These are phyloP conservation scores for Capsaspora owczarzaki DNA, from an alignment of 78 protist species.

Conservation along the genomic window DNA sequence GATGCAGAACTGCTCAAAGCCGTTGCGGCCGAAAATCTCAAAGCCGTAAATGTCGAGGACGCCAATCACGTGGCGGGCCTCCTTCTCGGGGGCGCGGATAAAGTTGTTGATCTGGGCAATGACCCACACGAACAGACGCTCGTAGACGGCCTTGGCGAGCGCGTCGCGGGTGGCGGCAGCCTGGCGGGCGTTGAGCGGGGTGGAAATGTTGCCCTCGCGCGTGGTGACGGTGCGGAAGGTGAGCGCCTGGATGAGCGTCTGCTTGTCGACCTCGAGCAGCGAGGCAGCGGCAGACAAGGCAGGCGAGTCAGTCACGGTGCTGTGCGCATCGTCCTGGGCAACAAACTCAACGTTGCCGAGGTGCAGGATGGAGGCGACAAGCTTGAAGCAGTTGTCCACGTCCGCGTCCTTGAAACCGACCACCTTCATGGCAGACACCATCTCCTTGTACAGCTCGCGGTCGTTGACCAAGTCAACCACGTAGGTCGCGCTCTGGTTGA, in stretches of 20 bases:
- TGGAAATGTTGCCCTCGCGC: not conserved
- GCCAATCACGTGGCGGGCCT: constrained; percentile 46
- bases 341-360: constrained; percentile 48
- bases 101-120: constrained; percentile 54
- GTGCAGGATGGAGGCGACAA: constrained; percentile 48
- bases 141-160: constrained; percentile 84
- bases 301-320: not conserved
- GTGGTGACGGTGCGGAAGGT: not conserved
- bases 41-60: constrained; percentile 79
- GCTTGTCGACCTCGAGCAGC: not conserved
- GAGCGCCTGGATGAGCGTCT: not conserved
- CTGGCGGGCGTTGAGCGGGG: constrained; percentile 19
- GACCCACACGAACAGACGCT: constrained; percentile 66
- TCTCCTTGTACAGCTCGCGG: not conserved
- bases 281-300: not conserved
- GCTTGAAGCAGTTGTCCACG: not conserved
- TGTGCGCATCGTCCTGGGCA: not conserved
- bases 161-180: constrained; percentile 70
- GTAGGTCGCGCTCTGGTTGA: too few relatives aligned
- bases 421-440: not conserved
- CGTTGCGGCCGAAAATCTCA: constrained; percentile 50
- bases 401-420: not conserved
- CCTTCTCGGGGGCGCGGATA: not conserved
- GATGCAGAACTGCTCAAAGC: constrained; percentile 86
- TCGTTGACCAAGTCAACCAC: not conserved